Conservation (phyloP, 2,329 filamentous ascomycete species). For the Curvularia verruculosa region DNA sequence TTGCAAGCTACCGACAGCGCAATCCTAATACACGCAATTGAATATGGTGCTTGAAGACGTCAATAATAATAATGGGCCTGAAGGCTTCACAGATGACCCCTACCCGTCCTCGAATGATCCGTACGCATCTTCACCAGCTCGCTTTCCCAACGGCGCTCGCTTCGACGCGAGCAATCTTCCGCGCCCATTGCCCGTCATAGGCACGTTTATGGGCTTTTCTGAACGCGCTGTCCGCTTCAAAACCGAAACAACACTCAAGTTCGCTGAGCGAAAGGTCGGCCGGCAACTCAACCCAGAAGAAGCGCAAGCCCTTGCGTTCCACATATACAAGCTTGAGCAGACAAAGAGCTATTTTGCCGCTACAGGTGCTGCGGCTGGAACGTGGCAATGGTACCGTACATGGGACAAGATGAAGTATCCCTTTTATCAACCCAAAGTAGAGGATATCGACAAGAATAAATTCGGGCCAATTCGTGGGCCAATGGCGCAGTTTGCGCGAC, state of each 20-base stretch:
- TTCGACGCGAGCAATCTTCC: conserved; percentile 50
- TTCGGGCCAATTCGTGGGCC: conserved; percentile 45
- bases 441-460: conserved; percentile 49
- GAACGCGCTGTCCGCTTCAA: conserved; percentile 33
- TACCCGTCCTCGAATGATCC: conserved; percentile 48
- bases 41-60: conserved; percentile 53
- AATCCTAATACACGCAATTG: conserved; percentile 21
- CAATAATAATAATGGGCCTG: conserved; percentile 33
- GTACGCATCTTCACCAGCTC: conserved; percentile 36
- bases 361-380: conserved; percentile 40
- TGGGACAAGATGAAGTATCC: conserved; percentile 50
- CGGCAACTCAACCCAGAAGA: conserved; percentile 51
- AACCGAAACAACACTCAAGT: conserved; percentile 41
- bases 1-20: conserved; percentile 44
- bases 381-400: conserved; percentile 45
- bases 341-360: conserved; percentile 50
- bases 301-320: conserved; percentile 51
- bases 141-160: conserved; percentile 17
- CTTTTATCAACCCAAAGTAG: conserved; percentile 49
- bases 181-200: conserved; percentile 45
- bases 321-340: conserved; percentile 48
- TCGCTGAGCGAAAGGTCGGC: conserved; percentile 42
- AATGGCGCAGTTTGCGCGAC: conserved; percentile 37
- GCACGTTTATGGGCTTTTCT: conserved; percentile 39
- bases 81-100: conserved; percentile 40